A percentile compares a stretch with the other conserved stretches of the same genome.
These are phyloP conservation scores for Penicillium polonicum DNA, from an alignment of 2,329 filamentous ascomycete species.

Conservation along the genomic window DNA sequence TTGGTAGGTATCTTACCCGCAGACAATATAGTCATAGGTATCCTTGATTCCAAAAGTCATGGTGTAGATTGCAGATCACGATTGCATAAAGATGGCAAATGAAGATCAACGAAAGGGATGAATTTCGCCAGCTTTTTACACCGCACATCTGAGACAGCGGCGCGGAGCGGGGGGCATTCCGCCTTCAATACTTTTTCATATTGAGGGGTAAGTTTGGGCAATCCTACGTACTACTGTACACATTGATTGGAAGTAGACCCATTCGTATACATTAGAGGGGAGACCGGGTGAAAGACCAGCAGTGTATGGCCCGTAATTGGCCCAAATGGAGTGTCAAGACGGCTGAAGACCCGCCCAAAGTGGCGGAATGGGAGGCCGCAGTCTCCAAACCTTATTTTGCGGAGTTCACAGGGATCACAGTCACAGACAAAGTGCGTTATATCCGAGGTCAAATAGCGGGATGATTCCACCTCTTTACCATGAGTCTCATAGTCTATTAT, in stretches of 20 bases:
- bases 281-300: neutral
- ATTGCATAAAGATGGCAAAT: neutral
- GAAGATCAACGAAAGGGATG: neutral
- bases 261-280: neutral
- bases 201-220: neutral
- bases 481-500: conserved; percentile 7
- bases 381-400: neutral
- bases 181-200: neutral
- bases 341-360: too few relatives aligned
- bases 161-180: neutral
- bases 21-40: conserved; percentile 33
- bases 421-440: neutral
- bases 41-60: conserved; percentile 17
- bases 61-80: neutral
- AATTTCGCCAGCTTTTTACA: neutral
- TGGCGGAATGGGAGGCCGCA: neutral
- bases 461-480: neutral
- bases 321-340: neutral
- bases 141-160: neutral
- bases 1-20: conserved; percentile 23
- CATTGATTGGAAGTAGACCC: neutral
- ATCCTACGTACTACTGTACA: neutral
- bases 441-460: neutral
- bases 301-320: neutral
- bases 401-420: neutral